phyloP scores from a whole-genome alignment of 1,139 yeast species.

The Sporopachydermia cereana region DNA sequence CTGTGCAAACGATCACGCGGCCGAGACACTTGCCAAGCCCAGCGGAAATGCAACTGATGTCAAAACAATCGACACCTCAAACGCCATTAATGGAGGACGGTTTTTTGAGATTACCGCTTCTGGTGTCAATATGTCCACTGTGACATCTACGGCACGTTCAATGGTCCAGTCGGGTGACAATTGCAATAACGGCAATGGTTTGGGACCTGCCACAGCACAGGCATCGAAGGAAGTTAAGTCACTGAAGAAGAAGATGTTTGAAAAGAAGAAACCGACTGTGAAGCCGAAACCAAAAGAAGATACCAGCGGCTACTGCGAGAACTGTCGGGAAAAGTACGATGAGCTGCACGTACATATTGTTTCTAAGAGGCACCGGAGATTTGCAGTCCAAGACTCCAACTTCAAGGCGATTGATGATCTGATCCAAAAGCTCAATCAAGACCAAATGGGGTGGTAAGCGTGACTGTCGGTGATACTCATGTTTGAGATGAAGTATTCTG shows the following conservation, averaged over 20 bases:
- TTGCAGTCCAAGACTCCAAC: constrained; percentile 63
- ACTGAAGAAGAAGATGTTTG: constrained; percentile 38
- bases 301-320: constrained; percentile 73
- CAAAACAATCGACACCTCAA: background rate
- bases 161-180: constrained; percentile 23
- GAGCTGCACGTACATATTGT: constrained; percentile 66
- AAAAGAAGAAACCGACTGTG: constrained; percentile 14
- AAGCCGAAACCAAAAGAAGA: constrained; percentile 13
- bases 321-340: constrained; percentile 80
- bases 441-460: background rate
- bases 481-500: background rate
- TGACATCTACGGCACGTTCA: constrained; percentile 27
- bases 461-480: too few species aligned
- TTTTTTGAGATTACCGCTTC: constrained; percentile 67
- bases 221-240: constrained; percentile 56
- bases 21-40: background rate
- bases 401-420: constrained; percentile 69
- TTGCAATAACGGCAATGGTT: constrained; percentile 47
- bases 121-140: constrained; percentile 59
- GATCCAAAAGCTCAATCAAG: constrained; percentile 37
- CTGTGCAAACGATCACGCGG: background rate
- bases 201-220: constrained; percentile 56
- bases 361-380: constrained; percentile 63
- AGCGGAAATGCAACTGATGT: background rate
- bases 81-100: constrained; percentile 22